Base-by-base conservation (phyloP, 2,329 filamentous ascomycete species). In the Paecilomyces niveus region DNA sequence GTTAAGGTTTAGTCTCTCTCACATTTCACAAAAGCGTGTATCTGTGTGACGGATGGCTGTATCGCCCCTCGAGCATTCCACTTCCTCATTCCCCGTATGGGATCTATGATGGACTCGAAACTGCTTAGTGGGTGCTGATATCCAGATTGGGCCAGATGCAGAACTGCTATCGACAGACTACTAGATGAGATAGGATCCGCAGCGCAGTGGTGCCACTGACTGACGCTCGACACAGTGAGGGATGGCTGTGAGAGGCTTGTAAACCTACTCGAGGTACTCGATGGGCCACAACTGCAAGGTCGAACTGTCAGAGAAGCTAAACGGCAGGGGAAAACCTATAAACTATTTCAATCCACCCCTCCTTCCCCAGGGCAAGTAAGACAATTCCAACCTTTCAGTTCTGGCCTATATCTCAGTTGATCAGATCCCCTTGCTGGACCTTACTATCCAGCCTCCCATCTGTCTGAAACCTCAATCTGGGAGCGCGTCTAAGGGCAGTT, bases 341-440 rank as follows among this genome's bases (percentile, higher is more conserved):
- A 62, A 62, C 61, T 54, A 54, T 45, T 45, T 45, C 15, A 61
- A 61, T 56, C 59, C 57, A 61, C 59, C 61, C 57, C 57, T 59
- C 55, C 61, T 59, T 49, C 55, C 11, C 32, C 51, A 24, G 53
- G 26, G 50, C 9, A 35, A 33, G 54, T 26, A 55, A 53, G 58
- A 55, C 49, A 62, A 32, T 57, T 60, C 51, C 57, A 50, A 57
- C 31, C 54, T 62, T 55, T 32, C 50, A 57, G 53, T 49, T 33
- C 35, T 45, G 50, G 39, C 22, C 21, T 53, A 39, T 24, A 53
- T 32, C 45, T 32, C 32, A 18, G n/a, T 32, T 18, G 8, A 55
- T 55, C 32, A 21, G 13, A 15, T 63, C 61, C 61, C 61, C 61
- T 63, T 63, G 61, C 61, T 62, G 61, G 53, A 32, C 26, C 55